Base-by-base conservation (phyloP, 306 rosid genomes). In the Fagus sylvatica region DNA sequence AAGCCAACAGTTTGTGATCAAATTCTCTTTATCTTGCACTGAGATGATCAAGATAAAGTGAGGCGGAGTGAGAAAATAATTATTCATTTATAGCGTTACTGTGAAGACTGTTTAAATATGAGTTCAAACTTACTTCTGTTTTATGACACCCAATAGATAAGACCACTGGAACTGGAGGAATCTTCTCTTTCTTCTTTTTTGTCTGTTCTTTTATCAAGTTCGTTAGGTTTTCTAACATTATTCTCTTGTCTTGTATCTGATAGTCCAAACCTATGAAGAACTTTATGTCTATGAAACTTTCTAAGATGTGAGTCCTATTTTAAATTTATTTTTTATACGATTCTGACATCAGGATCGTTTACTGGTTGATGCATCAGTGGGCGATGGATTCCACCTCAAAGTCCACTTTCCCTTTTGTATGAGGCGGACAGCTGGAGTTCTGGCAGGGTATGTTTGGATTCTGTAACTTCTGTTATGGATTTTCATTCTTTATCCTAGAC, bases 311-410 rank as follows among this genome's bases (percentile, higher is more conserved):
- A 80, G 75, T 81, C 75, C 76, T 87, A 79, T 85, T 86, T 88
- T 90, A 83, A 88, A 86, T 86, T 87, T 80, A 75, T 73, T 81
- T 86, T 86, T 89, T 79, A 75, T 89, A 90, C 59, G 80, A 88
- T 85, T 91, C 97, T 95, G 96, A 93, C 91, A 53, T 91, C 95
- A 83, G 93, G 91, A 77, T 90, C 78, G 85, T 90, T 92, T 92
- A 78, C 89, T 95, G 92, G 85, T 92, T 92, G 88, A 87, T 92
- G 89, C 93, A 91, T 95, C 98, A 95, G 98, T 85, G 98, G 96
- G 78, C 94, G 92, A 85, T 91, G 95, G 95, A 60, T 91, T 88
- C 85, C 81, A 53, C 86, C 93, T 81, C 81, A 84, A 84, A 88
- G 88, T 92, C 88, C 95, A 64, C 83, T 79, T 67, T 82, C 98